Percentiles rank a stretch among this genome's conserved stretches.
phyloP scores from a whole-genome alignment of 1,284 basidiomycete species.

The Pseudozyma hubeiensis region DNA sequence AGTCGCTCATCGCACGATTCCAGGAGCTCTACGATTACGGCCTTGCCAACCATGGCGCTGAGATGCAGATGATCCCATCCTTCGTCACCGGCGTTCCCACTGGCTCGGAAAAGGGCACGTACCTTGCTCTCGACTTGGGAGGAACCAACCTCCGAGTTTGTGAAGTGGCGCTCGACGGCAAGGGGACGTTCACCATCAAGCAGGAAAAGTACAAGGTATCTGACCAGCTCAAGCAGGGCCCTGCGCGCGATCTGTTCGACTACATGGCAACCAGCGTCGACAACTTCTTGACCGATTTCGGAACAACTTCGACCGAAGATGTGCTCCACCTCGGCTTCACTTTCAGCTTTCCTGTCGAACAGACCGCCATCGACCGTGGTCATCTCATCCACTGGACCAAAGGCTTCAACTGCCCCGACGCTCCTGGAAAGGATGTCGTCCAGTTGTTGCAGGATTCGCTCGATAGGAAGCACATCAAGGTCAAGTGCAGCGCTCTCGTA shows the following conservation, averaged over 20 bases:
- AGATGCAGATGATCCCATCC: constrained; percentile 66
- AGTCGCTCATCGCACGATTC: constrained; percentile 52
- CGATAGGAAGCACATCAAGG: constrained; percentile 91
- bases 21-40: constrained; percentile 56
- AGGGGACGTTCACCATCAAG: constrained; percentile 86
- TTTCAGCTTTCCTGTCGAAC: constrained; percentile 91
- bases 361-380: constrained; percentile 89
- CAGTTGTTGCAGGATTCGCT: constrained; percentile 91
- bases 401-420: constrained; percentile 71
- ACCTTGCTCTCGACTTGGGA: constrained; percentile 64
- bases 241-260: constrained; percentile 70
- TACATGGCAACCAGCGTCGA: constrained; percentile 97
- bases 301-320: constrained; percentile 68
- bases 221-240: constrained; percentile 63
- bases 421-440: constrained; percentile 91
- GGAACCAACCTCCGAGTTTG: constrained; percentile 78
- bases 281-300: constrained; percentile 83
- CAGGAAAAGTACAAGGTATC: constrained; percentile 67
- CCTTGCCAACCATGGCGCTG: constrained; percentile 54
- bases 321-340: constrained; percentile 74
- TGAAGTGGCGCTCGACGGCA: constrained; percentile 87
- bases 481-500: constrained; percentile 91
- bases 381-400: constrained; percentile 74
- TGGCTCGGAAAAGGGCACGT: constrained; percentile 63
- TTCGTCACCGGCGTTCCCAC: constrained; percentile 64